Evolutionary conservation across 1,284 basidiomycete species (phyloP), one percentile per base, ranked within the genome.

Genomic region (Irpex sp.): DNA sequence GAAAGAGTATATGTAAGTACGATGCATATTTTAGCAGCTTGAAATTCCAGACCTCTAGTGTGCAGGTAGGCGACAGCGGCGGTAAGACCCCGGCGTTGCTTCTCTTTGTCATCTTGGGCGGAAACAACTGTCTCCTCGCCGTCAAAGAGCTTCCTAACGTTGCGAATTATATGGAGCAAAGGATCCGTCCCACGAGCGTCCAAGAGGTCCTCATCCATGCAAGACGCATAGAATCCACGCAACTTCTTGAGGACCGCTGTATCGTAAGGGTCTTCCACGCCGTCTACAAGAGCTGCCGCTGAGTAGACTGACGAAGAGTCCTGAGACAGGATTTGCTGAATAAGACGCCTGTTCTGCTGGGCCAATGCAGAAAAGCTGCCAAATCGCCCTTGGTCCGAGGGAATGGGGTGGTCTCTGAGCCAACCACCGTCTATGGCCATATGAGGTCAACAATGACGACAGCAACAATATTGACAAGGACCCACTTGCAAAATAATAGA

Each of bases 401-500:
- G 95, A 58, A 98, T 83, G 26, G 92, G 90, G 72, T 96, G 87
- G 0, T 80, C 77, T 58, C 84, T 84, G 31, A 91, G 80, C 95
- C 95, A 98, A 26, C 93, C 93, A 21, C 93, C 93, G 68, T 85
- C 86, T 92, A 26, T 54, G 43, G 65, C 55, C 59, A 26, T 35
- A 60, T 63, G 51, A 51, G 35, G 26, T 54, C 47, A 57, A 56
- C 56, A 33, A 9, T 37, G 63, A 56, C 50, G 59, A 61, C 50
- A 36, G 61, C 31, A 49, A 21, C 58, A 15, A 11, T 47, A 19
- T 15, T 17, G 17, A 13, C 5, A 1, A 19, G 15, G 8, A 82
- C 88, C 71, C 70, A 94, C 93, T 94, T 15, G 94, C 87, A 76
- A 91, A 99, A 66, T 90, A 84, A 74, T 97, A 98, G 74, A 98